phyloP scores from a whole-genome alignment of 1,284 basidiomycete species.

The Xerocomus minutiporus region DNA sequence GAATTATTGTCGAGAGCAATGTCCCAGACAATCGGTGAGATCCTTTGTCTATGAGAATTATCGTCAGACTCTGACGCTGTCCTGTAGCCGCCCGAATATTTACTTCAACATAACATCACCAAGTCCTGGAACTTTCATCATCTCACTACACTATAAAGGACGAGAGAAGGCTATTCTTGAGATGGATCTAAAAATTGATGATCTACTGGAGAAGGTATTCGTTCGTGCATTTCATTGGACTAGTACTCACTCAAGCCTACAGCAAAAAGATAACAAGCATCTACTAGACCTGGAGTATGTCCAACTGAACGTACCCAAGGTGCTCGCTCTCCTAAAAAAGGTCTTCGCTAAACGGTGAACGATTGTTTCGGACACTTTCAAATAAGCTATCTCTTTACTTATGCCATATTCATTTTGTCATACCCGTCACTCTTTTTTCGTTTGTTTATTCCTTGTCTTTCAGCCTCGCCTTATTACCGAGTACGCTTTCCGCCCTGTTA shows the following conservation, averaged over 20 bases:
- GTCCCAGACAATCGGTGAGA: slow-evolving; percentile 94
- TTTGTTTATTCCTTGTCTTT: slow-evolving; percentile 12
- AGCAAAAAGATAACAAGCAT: slow-evolving; percentile 99
- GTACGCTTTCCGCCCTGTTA: slow-evolving; percentile 16
- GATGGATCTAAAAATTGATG: slow-evolving; percentile 99
- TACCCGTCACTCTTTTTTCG: slow-evolving; percentile 27
- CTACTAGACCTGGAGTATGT: slow-evolving; percentile 96
- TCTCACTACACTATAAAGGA: slow-evolving; percentile 97
- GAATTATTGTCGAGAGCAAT: slow-evolving; percentile 98
- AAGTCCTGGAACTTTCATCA: slow-evolving; percentile 97
- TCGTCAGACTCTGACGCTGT: slow-evolving; percentile 3
- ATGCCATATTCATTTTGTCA: slow-evolving; percentile 31
- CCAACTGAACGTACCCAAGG: slow-evolving; percentile 93
- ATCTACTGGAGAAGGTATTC: slow-evolving; percentile 89
- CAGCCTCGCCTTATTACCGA: slow-evolving; percentile 16
- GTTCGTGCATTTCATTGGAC: neutral
- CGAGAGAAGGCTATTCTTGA: slow-evolving; percentile 99
- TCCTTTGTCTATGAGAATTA: neutral
- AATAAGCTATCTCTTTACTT: slow-evolving; percentile 25
- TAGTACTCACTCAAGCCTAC: slow-evolving; percentile 20
- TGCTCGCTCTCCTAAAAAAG: slow-evolving; percentile 87
- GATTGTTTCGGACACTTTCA: slow-evolving; percentile 22
- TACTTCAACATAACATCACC: slow-evolving; percentile 99
- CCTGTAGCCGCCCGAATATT: slow-evolving; percentile 86
- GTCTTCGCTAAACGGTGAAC: slow-evolving; percentile 80